Evolutionary conservation across 1,284 basidiomycete genomes (phyloP).

Genomic region (Rhodofomes roseus): DNA sequence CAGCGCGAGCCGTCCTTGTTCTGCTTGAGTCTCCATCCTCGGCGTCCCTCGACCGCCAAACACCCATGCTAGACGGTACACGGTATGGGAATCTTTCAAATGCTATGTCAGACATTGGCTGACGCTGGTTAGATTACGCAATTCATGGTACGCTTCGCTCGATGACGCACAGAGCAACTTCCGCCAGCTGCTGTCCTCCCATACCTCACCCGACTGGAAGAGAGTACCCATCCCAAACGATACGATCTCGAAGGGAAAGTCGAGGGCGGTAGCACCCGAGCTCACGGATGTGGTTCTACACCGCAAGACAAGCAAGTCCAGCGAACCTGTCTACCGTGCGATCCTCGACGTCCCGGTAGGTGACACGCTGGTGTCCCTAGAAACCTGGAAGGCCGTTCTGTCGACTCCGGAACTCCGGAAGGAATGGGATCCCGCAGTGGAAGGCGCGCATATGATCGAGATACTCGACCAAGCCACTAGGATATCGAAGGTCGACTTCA

Average conservation of each 20-base stretch:
- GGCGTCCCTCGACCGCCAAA: neutral
- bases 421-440: constrained; percentile 93
- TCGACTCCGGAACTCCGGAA: constrained; percentile 82
- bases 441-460: constrained; percentile 80
- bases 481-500: constrained; percentile 87
- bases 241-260: constrained; percentile 56
- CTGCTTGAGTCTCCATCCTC: neutral
- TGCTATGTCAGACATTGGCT: neutral
- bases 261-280: constrained; percentile 51
- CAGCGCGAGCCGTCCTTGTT: neutral
- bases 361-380: constrained; percentile 63
- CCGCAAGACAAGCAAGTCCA: constrained; percentile 56
- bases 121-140: constrained; percentile 49
- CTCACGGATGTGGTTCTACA: constrained; percentile 66
- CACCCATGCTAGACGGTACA: constrained; percentile 36
- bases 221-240: constrained; percentile 51
- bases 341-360: constrained; percentile 73
- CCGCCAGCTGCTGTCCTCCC: constrained; percentile 62
- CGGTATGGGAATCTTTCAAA: constrained; percentile 24
- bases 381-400: constrained; percentile 81
- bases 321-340: constrained; percentile 80
- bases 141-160: constrained; percentile 72
- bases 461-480: constrained; percentile 84
- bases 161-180: constrained; percentile 69
- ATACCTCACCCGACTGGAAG: constrained; percentile 67